Percentiles rank a stretch among this genome's conserved stretches.
Evolutionary conservation across 2,329 filamentous ascomycete genomes (phyloP).

Genomic region (Trichoderma sp.): DNA sequence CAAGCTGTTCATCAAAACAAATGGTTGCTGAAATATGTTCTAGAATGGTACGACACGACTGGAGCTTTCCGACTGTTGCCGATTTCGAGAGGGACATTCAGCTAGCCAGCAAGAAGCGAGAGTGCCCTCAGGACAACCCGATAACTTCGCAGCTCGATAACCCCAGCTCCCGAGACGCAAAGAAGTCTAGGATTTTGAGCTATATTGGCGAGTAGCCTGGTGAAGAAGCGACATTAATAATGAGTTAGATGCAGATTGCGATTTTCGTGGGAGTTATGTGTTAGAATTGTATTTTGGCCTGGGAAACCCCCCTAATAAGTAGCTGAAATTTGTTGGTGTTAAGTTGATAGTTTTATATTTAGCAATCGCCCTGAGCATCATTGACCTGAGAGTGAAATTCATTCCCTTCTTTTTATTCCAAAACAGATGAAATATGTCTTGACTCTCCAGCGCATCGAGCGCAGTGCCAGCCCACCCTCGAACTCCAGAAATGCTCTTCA

Average conservation of each 20-base stretch:
- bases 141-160: neutral
- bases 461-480: conserved; percentile 31
- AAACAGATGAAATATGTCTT: conserved; percentile 17
- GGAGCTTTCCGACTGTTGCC: conserved; percentile 35
- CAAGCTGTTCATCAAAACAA: conserved; percentile 28
- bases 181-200: conserved; percentile 19
- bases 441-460: conserved; percentile 26
- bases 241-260: no score
- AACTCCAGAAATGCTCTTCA: conserved; percentile 40
- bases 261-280: neutral
- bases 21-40: conserved; percentile 39
- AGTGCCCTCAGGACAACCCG: neutral
- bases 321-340: conserved; percentile 3
- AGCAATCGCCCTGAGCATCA: neutral
- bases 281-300: neutral
- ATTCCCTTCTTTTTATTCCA: conserved; percentile 7
- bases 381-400: conserved; percentile 14
- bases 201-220: neutral
- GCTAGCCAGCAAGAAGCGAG: neutral
- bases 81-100: conserved; percentile 36
- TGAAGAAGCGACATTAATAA: neutral
- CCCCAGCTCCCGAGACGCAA: conserved; percentile 13
- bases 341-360: neutral
- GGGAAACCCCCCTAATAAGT: neutral
- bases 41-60: conserved; percentile 32